Evolutionary conservation across 352 stramenopile species (phyloP).

Genomic region (Globisporangium cylindrosporum): DNA sequence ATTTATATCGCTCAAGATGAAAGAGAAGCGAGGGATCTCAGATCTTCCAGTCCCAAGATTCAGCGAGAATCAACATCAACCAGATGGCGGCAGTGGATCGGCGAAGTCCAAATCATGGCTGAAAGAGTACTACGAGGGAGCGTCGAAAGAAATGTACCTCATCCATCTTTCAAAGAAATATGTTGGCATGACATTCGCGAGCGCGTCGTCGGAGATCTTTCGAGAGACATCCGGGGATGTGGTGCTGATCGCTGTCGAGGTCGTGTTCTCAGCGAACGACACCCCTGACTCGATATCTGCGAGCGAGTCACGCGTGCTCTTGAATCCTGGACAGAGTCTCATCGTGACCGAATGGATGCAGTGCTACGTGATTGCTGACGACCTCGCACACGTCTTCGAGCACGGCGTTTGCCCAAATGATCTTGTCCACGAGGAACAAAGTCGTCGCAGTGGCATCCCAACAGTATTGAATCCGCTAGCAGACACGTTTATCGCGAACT

Average conservation of each 20-base stretch:
- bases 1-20: constrained; percentile 22
- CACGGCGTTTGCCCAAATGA: constrained; percentile 55
- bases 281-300: constrained; percentile 20
- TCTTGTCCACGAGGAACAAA: constrained; percentile 38
- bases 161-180: constrained; percentile 81
- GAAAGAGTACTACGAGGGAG: constrained; percentile 76
- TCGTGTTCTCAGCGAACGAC: constrained; percentile 52
- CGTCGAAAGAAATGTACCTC: constrained; percentile 83
- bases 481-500: constrained; percentile 53
- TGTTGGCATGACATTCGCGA: constrained; percentile 62
- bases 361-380: constrained; percentile 85
- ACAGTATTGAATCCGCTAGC: constrained; percentile 46
- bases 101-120: constrained; percentile 33
- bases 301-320: constrained; percentile 60
- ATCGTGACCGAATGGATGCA: constrained; percentile 77
- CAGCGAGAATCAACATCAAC: background rate
- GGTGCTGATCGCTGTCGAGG: constrained; percentile 77
- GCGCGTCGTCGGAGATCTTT: constrained; percentile 60
- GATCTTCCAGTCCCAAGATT: constrained; percentile 14
- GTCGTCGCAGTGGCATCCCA: constrained; percentile 24
- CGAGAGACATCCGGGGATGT: constrained; percentile 60
- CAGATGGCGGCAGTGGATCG: background rate
- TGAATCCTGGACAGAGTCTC: constrained; percentile 74
- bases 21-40: constrained; percentile 28
- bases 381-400: constrained; percentile 63